Base-by-base conservation (phyloP, 2,329 filamentous ascomycete genomes). In the Ophiognomonia clavigignenti-juglandacearum region DNA sequence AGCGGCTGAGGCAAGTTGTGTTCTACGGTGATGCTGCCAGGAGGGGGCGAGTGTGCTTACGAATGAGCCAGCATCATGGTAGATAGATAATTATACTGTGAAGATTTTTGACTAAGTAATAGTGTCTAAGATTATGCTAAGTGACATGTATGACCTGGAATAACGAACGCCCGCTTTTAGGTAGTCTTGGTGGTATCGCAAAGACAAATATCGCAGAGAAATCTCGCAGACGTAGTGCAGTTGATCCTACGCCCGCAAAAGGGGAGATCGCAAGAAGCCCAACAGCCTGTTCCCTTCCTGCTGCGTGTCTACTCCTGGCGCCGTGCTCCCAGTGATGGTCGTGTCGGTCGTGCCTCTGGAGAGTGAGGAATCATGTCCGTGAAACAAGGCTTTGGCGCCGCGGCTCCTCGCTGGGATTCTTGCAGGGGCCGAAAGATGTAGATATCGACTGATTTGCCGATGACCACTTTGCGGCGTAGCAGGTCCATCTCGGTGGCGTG, bases 211-310 rank as follows among this genome's bases (percentile, higher is more conserved):
- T n/a, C 24, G 10, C 24, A 26, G 10, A n/a, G 20, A 23, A 9
- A n/a, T n/a, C 32, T 35, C 32, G n/a, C n/a, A 6, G 34, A 36
- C 40, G 40, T 36, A 24, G 31, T 43, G 40, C 29, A 34, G 40
- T 43, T 7, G 20, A 23, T 35, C 31, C 40, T 36, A 43, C 14
- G 40, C 18, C 16, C 6, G 35, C 35, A 20, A 11, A 38, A 14
- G 35, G 31, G 6, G 10, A 16, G 5, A 6, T 6, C 29, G 7
- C n/a, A 24, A 13, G 19, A 19, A 29, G n/a, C 24, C 18, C 20
- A 40, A 16, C 29, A 27, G 18, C 10, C 39, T 11, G 7, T 18
- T 40, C 11, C 27, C 27, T 23, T 27, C 19, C 27, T 42, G 2
- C 14, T 24, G 19, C 27, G 13, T 31, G 6, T 10, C 10, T 26